A percentile compares a stretch with the other conserved stretches of the same genome.
phyloP scores from a whole-genome alignment of 805 yeast species.

The Diddensiella caesifluorescens region DNA sequence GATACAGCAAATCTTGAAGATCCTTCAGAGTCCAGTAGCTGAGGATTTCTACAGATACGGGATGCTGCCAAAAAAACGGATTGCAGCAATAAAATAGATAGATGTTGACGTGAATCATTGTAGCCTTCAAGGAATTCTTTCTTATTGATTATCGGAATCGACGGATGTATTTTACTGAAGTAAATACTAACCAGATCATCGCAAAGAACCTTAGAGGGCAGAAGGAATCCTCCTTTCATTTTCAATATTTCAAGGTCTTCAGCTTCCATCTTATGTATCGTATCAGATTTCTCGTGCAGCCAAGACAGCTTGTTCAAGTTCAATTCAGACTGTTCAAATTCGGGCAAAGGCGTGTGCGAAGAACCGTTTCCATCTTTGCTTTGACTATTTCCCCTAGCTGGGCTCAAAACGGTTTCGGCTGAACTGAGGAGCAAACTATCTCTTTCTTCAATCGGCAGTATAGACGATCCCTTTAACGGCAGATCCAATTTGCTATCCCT shows the following conservation, averaged over 20 bases:
- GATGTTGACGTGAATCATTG: constrained; percentile 46
- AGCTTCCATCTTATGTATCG: constrained; percentile 14
- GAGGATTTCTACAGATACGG: constrained; percentile 48
- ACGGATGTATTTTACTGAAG: constrained; percentile 25
- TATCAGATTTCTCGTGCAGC: neutral
- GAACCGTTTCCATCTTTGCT: constrained; percentile 30
- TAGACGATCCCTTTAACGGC: neutral
- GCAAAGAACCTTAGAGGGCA: constrained; percentile 54
- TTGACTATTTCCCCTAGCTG: neutral
- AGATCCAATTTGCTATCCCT: constrained; percentile 2
- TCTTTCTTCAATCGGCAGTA: neutral
- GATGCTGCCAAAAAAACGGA: constrained; percentile 62
- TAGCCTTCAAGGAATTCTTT: constrained; percentile 28
- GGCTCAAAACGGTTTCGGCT: neutral
- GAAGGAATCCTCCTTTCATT: constrained; percentile 57
- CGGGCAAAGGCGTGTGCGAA: constrained; percentile 32
- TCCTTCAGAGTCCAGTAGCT: constrained; percentile 39
- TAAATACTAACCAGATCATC: constrained; percentile 36
- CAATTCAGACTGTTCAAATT: neutral
- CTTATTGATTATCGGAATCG: constrained; percentile 26
- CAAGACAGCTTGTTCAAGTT: neutral
- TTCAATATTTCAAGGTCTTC: constrained; percentile 58
- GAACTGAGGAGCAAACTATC: neutral
- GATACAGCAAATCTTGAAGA: constrained; percentile 45
- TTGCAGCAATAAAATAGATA: constrained; percentile 54